Conservation (phyloP, 2,329 filamentous ascomycete genomes). For the Fusarium ramigenum region DNA sequence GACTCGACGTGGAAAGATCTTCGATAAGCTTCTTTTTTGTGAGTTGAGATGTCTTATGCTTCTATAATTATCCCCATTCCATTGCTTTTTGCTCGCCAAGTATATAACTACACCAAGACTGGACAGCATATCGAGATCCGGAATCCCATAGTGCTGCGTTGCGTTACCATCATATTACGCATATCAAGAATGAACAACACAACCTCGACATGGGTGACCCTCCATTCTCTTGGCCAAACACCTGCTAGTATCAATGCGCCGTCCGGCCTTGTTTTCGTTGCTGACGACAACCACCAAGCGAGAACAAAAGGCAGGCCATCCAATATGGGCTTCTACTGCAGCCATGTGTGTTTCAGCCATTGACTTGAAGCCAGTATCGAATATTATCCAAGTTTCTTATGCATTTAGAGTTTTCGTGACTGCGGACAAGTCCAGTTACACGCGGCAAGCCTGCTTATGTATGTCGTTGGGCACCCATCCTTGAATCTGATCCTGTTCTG, state of each 20-base stretch:
- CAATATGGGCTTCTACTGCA: conserved; percentile 3
- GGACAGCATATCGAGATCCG: not conserved
- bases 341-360: conserved; percentile 19
- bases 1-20: conserved; percentile 12
- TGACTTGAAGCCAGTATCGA: not conserved
- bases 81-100: not conserved
- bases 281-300: conserved; percentile 38
- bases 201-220: conserved; percentile 31
- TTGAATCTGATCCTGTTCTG: not conserved
- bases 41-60: not conserved
- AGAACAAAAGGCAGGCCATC: conserved; percentile 9
- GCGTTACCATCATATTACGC: conserved; percentile 1
- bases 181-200: conserved; percentile 21
- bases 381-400: conserved; percentile 10
- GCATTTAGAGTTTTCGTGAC: conserved; percentile 13
- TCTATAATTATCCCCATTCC: not conserved
- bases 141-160: not conserved
- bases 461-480: conserved; percentile 24
- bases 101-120: not conserved
- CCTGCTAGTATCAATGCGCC: conserved; percentile 18
- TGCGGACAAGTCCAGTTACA: not conserved
- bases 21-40: conserved; percentile 6
- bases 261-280: conserved; percentile 37
- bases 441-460: not conserved
- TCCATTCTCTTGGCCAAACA: conserved; percentile 27